These are phyloP conservation scores for Linanthus parryae DNA, from an alignment of 148 eudicot genomes.

Conservation along the genomic window DNA sequence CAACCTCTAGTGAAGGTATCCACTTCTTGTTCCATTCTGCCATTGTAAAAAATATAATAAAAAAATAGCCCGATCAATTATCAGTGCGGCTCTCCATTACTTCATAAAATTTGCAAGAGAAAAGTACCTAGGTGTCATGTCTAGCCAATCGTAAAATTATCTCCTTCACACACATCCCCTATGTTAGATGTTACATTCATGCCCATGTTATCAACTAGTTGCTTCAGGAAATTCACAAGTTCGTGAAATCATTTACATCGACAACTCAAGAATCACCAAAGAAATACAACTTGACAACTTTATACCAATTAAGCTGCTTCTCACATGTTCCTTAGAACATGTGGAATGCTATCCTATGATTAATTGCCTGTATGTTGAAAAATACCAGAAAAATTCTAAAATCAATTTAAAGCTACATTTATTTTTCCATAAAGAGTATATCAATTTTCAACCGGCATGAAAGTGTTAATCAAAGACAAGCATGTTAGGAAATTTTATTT, in stretches of 20 bases:
- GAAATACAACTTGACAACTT: background rate
- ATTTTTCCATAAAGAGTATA: too few relatives aligned
- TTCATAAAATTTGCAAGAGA: background rate
- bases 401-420: too few relatives aligned
- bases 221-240: slow-evolving; percentile 34
- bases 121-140: slow-evolving; percentile 72
- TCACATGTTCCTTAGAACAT: too few relatives aligned
- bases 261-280: background rate
- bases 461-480: too few relatives aligned
- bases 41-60: too few relatives aligned
- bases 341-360: background rate
- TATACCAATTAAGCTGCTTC: too few relatives aligned
- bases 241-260: slow-evolving; percentile 31
- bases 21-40: slow-evolving; percentile 76
- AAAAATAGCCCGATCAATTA: too few relatives aligned
- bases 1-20: slow-evolving; percentile 86
- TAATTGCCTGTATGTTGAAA: background rate
- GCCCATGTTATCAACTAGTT: slow-evolving; percentile 58
- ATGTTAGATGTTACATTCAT: slow-evolving; percentile 44
- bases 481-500: too few relatives aligned
- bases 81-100: background rate
- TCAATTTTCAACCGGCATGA: too few relatives aligned
- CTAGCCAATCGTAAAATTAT: slow-evolving; percentile 32
- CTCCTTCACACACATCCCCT: slow-evolving; percentile 52
- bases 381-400: background rate